phyloP scores from a whole-genome alignment of 768 basidiomycete genomes.

The Botryobasidium botryosum region DNA sequence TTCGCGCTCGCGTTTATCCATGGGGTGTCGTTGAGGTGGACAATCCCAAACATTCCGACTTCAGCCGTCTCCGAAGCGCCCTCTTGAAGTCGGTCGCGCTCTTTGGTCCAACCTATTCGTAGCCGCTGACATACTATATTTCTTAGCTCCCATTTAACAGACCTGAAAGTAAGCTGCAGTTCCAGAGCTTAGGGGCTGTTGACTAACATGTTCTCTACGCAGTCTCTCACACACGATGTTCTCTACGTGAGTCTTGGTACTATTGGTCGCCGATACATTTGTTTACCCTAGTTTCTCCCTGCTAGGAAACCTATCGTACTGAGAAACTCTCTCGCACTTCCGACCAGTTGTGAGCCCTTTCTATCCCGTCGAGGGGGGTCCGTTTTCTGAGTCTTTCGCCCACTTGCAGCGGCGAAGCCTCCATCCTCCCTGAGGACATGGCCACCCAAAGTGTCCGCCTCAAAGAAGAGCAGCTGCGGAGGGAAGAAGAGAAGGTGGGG shows the following conservation, averaged over 20 bases:
- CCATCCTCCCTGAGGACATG: slow-evolving; percentile 89
- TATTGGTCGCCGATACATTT: too few species aligned
- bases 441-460: slow-evolving; percentile 92
- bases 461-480: slow-evolving; percentile 95
- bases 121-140: not conserved
- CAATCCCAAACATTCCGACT: slow-evolving; percentile 99
- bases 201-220: not conserved
- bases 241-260: slow-evolving; percentile 49
- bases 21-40: slow-evolving; percentile 99
- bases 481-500: slow-evolving; percentile 84
- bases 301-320: slow-evolving; percentile 94
- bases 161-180: slow-evolving; percentile 47
- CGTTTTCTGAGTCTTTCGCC: too few species aligned
- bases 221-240: slow-evolving; percentile 77
- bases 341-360: slow-evolving; percentile 42
- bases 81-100: slow-evolving; percentile 53
- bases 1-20: slow-evolving; percentile 89
- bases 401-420: too few species aligned
- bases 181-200: not conserved
- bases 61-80: slow-evolving; percentile 80
- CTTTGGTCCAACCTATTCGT: not conserved
- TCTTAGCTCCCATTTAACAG: slow-evolving; percentile 75
- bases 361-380: too few species aligned
- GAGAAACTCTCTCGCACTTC: slow-evolving; percentile 86
- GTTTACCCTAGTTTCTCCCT: too few species aligned